Evolutionary conservation across 1,284 basidiomycete genomes (phyloP), one percentile per base, ranked within the genome.

Genomic region (Sporisorium graminicola): DNA sequence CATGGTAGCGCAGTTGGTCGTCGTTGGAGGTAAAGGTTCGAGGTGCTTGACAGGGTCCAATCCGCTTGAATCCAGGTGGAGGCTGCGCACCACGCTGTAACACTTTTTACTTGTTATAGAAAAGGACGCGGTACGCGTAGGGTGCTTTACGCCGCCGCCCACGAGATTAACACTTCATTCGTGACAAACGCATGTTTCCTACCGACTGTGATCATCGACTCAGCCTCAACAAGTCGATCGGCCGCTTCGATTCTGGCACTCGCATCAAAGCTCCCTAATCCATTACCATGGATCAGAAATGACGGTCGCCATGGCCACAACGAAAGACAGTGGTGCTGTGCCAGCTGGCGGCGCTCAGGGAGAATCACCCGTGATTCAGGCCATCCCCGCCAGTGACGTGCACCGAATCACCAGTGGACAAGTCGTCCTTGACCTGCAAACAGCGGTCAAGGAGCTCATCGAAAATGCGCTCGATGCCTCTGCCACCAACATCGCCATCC

Each of bases 391-490:
- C 14, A 24, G 43, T 12, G 83, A 83, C 49, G 78, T 84, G 18
- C 84, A 82, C 55, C 74, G 82, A 13, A 80, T 98, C 64, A 93
- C 94, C 0, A 94, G 94, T 6, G 95, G 94, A 0, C 97, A 99
- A 85, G 96, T 99, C 33, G 92, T 99, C 0, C 89, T 96, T 31
- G 95, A 98, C 85, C 89, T 99, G 1, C 94, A 95, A 82, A 93
- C 83, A 5, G 94, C 94, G 0, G 92, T 99, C 61, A 99, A 99
- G 85, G 97, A 99, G 86, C 90, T 99, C 2, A 90, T 99, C 2
- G 97, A 99, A 87, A 99, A 99, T 85, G 93, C 94, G 65, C 87
- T 98, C 29, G 97, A 99, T 85, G 95, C 96, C 0, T 92, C 92
- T 0, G 93, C 95, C 0, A 94, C 93, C 0, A 91, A 87, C 75